A percentile compares a stretch with the other conserved stretches of the same genome.
These are phyloP conservation scores for Sporobolomyces phaffii DNA, from an alignment of 768 basidiomycete species.

Conservation along the genomic window DNA sequence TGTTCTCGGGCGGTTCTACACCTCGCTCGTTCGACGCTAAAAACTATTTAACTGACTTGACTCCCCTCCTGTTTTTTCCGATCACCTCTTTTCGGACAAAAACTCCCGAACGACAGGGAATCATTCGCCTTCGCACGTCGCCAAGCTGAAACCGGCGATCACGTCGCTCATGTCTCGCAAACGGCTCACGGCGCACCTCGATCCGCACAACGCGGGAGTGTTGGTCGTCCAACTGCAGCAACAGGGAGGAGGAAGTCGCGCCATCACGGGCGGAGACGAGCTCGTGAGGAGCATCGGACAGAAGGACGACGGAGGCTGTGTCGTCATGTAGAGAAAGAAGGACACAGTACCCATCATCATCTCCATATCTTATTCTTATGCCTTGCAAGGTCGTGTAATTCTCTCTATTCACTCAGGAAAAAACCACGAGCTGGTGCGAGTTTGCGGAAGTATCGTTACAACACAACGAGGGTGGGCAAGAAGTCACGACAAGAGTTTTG, in stretches of 20 bases:
- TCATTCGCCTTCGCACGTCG: constrained; percentile 67
- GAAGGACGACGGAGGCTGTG: constrained; percentile 15
- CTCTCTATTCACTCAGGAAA: neutral
- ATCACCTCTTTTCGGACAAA: too few species aligned
- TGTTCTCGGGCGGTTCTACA: neutral
- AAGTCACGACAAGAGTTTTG: neutral
- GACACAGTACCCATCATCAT: too few species aligned
- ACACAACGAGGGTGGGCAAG: neutral
- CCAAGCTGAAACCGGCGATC: constrained; percentile 88
- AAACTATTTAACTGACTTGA: too few species aligned
- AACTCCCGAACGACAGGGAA: too few species aligned
- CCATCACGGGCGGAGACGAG: constrained; percentile 15
- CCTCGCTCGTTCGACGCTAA: too few species aligned
- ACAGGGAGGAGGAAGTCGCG: neutral
- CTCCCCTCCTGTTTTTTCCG: too few species aligned
- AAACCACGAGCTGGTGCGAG: too few species aligned
- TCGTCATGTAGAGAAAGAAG: constrained; percentile 25
- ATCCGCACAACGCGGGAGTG: constrained; percentile 76
- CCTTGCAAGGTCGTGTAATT: too few species aligned
- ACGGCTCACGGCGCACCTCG: constrained; percentile 62
- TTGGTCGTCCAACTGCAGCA: constrained; percentile 63
- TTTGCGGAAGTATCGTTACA: too few species aligned
- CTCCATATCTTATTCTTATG: too few species aligned
- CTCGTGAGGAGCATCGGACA: constrained; percentile 27
- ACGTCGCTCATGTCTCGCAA: constrained; percentile 74